phyloP scores from a whole-genome alignment of 2,329 filamentous ascomycete species.

The Botrytis galanthina region DNA sequence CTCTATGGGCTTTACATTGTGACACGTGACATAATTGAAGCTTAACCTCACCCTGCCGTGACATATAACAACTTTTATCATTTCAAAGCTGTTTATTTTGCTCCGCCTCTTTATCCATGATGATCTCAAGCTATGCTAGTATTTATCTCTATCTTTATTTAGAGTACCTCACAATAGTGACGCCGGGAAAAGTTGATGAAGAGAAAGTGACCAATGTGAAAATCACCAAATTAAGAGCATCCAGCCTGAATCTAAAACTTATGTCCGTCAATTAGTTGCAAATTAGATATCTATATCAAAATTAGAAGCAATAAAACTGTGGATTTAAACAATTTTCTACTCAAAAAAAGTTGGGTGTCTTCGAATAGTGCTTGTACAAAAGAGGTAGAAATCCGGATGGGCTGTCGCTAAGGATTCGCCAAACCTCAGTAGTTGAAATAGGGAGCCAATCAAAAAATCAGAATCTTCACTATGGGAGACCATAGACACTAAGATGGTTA shows the following conservation, averaged over 20 bases:
- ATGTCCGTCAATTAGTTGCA: not conserved
- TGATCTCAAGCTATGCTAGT: accelerated
- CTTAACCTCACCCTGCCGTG: not conserved
- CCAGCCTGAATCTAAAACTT: not conserved
- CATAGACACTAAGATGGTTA: not conserved
- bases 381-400: not conserved
- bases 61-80: not conserved
- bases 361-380: not conserved
- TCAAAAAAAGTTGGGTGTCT: not conserved
- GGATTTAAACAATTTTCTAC: not conserved
- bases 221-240: not conserved
- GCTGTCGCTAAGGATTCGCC: not conserved
- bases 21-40: not conserved
- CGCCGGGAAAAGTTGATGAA: not conserved
- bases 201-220: not conserved
- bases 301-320: not conserved
- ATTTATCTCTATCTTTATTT: accelerated
- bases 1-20: not conserved
- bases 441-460: not conserved
- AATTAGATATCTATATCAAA: not conserved
- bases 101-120: accelerated
- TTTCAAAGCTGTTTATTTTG: not conserved
- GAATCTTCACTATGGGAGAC: not conserved
- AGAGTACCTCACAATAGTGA: accelerated
- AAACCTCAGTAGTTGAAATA: not conserved